Base-by-base conservation (phyloP, 2,329 filamentous ascomycete species). In the Diaporthe sp. region DNA sequence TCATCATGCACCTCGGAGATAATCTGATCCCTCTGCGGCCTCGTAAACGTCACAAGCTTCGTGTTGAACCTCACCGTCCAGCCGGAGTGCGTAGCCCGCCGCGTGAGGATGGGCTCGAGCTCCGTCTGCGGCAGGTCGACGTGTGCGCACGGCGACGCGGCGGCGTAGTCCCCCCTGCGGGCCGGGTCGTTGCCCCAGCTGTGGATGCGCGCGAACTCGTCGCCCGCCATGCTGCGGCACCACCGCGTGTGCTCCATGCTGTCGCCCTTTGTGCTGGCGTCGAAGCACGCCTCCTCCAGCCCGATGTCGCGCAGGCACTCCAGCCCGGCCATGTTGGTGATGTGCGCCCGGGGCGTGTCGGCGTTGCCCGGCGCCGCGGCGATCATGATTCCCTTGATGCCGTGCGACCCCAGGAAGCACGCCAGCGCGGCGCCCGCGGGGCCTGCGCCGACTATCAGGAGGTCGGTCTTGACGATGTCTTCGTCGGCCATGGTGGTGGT, bases 321-420 rank as follows among this genome's bases (percentile, higher is more conserved):
- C 83, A 89, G 79, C 0, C 88, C 88, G 0, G 89, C 89, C 80
- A 88, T 88, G 78, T 91, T 92, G 57, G 88, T 91, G 73, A 91
- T 89, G 78, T 92, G 90, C 0, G 90, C 90, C 35, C 90, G 83
- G 1, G 90, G 90, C 1, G 89, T 91, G 73, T 88, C 83, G 1
- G 90, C 88, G 1, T 87, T 90, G 4, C 86, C 85, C 0, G 88
- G 80, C 0, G 86, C 85, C 2, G 84, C 79, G 9, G 86, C 85
- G 68, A 92, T 83, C 76, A 92, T 86, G 58, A 92, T 84, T 0
- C 90, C 90, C 40, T 82, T 87, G 5, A 89, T 79, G 2, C 84
- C 87, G 87, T 60, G 55, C 25, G 67, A 22, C 40, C 17, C 61
- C 1, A 90, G 84, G 73, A 91, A 91, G 76, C 87, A 89, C 4